These are phyloP conservation scores for Phytophthora litchii DNA, from an alignment of 352 stramenopile species.

Conservation along the genomic window DNA sequence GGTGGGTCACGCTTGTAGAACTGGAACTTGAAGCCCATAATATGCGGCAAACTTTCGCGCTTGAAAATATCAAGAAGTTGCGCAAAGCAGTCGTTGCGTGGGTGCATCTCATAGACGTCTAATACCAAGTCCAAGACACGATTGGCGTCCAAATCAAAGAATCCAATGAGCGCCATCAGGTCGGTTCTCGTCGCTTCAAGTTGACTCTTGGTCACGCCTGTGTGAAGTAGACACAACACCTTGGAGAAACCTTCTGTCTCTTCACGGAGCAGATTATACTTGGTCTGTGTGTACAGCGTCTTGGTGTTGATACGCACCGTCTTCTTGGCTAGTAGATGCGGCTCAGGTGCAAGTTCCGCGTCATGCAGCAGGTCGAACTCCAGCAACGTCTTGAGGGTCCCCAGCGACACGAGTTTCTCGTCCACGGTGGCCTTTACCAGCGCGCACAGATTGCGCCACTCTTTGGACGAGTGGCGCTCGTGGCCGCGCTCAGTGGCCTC, in stretches of 20 bases:
- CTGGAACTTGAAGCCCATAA: slow-evolving; percentile 94
- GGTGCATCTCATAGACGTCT: slow-evolving; percentile 92
- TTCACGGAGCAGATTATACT: slow-evolving; percentile 97
- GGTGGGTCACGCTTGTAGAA: slow-evolving; percentile 78
- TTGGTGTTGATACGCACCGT: slow-evolving; percentile 88
- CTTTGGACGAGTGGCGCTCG: slow-evolving; percentile 66
- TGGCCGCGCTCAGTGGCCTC: slow-evolving; percentile 70
- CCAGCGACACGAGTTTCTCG: slow-evolving; percentile 61
- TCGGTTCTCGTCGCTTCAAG: slow-evolving; percentile 75
- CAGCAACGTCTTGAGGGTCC: slow-evolving; percentile 67
- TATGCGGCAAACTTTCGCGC: slow-evolving; percentile 80
- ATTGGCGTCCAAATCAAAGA: slow-evolving; percentile 97
- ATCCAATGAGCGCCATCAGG: slow-evolving; percentile 81
- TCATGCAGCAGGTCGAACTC: slow-evolving; percentile 82
- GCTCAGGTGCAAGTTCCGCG: slow-evolving; percentile 56
- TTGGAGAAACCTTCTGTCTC: slow-evolving; percentile 97
- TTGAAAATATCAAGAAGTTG: slow-evolving; percentile 80
- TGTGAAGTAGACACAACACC: slow-evolving; percentile 85
- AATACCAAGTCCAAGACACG: slow-evolving; percentile 94
- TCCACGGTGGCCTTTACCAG: slow-evolving; percentile 70
- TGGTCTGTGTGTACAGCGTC: slow-evolving; percentile 94
- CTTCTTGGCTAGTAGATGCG: slow-evolving; percentile 67
- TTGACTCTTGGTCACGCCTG: slow-evolving; percentile 63
- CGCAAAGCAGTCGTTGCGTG: slow-evolving; percentile 77
- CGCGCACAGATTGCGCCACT: slow-evolving; percentile 72